Conservation (phyloP, 176 grass and related monocot genomes). For the Eleusine indica region DNA sequence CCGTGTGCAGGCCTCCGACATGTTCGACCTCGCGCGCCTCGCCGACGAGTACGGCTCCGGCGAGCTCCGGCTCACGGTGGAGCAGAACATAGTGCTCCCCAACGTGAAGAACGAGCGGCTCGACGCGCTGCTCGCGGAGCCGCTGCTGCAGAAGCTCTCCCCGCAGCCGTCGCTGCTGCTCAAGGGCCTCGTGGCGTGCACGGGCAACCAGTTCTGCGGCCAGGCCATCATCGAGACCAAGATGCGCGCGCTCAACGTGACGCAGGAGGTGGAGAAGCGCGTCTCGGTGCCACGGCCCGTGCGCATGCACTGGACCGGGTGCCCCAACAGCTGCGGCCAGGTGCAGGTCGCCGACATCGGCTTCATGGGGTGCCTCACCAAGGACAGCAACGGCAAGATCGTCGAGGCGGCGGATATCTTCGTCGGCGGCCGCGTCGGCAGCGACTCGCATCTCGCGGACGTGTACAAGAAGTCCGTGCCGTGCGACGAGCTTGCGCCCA, state of each 20-base stretch:
- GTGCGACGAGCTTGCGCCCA: conserved; percentile 75
- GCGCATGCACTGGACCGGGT: conserved; percentile 84
- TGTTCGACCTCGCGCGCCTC: conserved; percentile 81
- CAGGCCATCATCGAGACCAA: conserved; percentile 97
- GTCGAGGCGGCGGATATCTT: conserved; percentile 75
- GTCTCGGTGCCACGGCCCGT: conserved; percentile 61
- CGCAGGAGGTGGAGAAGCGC: conserved; percentile 70
- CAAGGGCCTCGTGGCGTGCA: conserved; percentile 80
- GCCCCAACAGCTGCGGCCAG: conserved; percentile 91
- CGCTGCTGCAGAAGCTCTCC: conserved; percentile 64
- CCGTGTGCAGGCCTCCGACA: conserved; percentile 70
- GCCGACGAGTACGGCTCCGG: conserved; percentile 81
- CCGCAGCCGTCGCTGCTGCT: conserved; percentile 70
- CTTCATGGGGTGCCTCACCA: conserved; percentile 88
- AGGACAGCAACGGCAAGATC: conserved; percentile 62
- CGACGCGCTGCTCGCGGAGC: conserved; percentile 62
- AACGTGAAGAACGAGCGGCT: conserved; percentile 59
- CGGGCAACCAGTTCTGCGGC: conserved; percentile 92
- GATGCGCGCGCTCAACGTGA: conserved; percentile 74
- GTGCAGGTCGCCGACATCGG: conserved; percentile 98
- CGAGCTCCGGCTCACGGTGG: conserved; percentile 86
- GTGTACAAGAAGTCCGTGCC: conserved; percentile 86
- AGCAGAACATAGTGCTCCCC: conserved; percentile 96
- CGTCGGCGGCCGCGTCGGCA: conserved; percentile 78
- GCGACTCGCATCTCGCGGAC: conserved; percentile 77